Percentiles rank a stretch among this genome's conserved stretches.
These are phyloP conservation scores for Blastobotrys attinorum DNA, from an alignment of 805 yeast genomes.

Conservation along the genomic window DNA sequence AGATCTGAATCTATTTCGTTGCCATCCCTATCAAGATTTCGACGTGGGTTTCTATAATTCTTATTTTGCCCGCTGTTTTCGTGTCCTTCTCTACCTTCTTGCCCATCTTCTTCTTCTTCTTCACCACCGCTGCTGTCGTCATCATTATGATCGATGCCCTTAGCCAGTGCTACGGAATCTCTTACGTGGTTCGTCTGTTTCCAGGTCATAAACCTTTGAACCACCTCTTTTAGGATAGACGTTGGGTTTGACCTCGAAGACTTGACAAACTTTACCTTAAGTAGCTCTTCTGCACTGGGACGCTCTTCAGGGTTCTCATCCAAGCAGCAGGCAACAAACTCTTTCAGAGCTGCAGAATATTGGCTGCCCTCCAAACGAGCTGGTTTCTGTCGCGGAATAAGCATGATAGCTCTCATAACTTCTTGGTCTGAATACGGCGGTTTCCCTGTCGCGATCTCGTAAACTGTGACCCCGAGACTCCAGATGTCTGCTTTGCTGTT, in stretches of 20 bases:
- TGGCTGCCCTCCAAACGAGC: slow-evolving; percentile 90
- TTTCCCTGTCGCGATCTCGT: slow-evolving; percentile 92
- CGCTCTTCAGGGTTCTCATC: slow-evolving; percentile 92
- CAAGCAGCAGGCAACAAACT: slow-evolving; percentile 80
- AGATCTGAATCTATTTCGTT: slow-evolving; percentile 7
- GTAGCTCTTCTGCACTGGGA: slow-evolving; percentile 76
- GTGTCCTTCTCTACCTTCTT: neutral
- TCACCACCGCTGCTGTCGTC: too few relatives aligned
- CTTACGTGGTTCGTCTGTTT: slow-evolving; percentile 47
- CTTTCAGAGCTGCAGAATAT: slow-evolving; percentile 69
- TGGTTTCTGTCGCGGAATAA: slow-evolving; percentile 88
- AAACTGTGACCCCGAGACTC: slow-evolving; percentile 92
- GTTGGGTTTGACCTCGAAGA: slow-evolving; percentile 55
- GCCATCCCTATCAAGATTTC: too few relatives aligned
- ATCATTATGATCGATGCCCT: slow-evolving; percentile 18
- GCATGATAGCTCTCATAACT: slow-evolving; percentile 88
- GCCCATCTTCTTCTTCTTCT: neutral
- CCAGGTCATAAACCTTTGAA: slow-evolving; percentile 45
- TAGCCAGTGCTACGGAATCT: slow-evolving; percentile 29
- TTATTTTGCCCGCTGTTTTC: neutral
- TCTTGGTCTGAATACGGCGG: slow-evolving; percentile 97
- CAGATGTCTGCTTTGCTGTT: slow-evolving; percentile 88
- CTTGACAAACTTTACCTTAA: slow-evolving; percentile 65
- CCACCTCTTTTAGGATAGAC: slow-evolving; percentile 57
- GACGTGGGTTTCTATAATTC: too few relatives aligned